Conservation (phyloP, 2,329 filamentous ascomycete species). For the Penicillium sp. region DNA sequence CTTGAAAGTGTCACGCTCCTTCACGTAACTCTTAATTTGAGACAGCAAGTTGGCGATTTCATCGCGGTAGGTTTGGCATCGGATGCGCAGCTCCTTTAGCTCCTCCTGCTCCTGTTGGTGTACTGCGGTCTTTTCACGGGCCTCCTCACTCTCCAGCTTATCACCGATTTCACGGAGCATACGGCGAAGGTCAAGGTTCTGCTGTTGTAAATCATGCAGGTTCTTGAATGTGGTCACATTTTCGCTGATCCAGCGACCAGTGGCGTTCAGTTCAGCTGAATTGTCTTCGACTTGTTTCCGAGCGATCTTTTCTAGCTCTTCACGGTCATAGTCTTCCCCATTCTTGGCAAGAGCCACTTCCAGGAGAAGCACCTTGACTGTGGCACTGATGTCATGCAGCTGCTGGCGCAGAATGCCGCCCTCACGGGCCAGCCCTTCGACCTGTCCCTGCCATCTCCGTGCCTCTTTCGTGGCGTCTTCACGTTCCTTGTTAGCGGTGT, state of each 20-base stretch:
- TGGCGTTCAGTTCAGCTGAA: conserved; percentile 74
- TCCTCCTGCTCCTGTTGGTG: conserved; percentile 62
- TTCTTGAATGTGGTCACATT: conserved; percentile 88
- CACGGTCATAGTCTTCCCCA: conserved; percentile 72
- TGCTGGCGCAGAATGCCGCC: conserved; percentile 78
- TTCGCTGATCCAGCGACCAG: conserved; percentile 83
- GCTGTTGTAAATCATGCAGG: conserved; percentile 77
- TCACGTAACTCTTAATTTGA: conserved; percentile 88
- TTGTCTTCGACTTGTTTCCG: conserved; percentile 72
- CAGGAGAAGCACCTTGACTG: conserved; percentile 86
- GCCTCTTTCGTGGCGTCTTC: conserved; percentile 75
- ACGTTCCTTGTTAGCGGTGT: conserved; percentile 76
- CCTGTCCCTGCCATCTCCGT: conserved; percentile 73
- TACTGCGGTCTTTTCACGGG: conserved; percentile 58
- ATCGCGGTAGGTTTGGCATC: conserved; percentile 76
- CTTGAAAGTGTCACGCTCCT: conserved; percentile 96
- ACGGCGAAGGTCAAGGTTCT: conserved; percentile 80
- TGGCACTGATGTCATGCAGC: conserved; percentile 81
- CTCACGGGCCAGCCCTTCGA: conserved; percentile 63
- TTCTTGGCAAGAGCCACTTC: conserved; percentile 75
- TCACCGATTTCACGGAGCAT: conserved; percentile 82
- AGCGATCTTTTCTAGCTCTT: conserved; percentile 74
- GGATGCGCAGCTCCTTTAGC: conserved; percentile 68
- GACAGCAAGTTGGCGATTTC: conserved; percentile 78
- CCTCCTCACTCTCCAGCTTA: conserved; percentile 88